These are phyloP conservation scores for Coniella vitis DNA, from an alignment of 2,329 filamentous ascomycete species.

Conservation along the genomic window DNA sequence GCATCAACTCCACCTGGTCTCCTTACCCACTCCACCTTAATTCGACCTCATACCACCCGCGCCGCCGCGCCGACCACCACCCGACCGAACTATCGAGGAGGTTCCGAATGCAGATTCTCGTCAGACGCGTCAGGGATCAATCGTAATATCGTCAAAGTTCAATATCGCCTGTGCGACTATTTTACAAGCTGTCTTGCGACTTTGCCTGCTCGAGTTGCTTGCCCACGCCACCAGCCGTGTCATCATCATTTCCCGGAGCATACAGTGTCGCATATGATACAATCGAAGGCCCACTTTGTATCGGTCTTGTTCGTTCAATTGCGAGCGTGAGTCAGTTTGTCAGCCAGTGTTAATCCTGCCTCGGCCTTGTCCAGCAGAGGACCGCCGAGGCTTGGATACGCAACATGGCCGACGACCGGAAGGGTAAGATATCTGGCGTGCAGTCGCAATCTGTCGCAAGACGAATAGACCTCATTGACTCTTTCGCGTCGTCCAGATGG, in stretches of 20 bases:
- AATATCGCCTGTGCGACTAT: background rate
- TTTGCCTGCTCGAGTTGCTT: background rate
- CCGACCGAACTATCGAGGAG: background rate
- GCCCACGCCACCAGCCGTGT: background rate
- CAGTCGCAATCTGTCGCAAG: background rate
- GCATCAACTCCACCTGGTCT: background rate
- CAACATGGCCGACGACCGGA: slow-evolving; percentile 15
- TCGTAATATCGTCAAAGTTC: background rate
- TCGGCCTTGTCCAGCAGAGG: background rate
- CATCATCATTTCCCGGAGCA: background rate
- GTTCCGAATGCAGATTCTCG: background rate
- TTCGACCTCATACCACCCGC: background rate
- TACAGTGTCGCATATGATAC: background rate
- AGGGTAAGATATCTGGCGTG: slow-evolving; percentile 8
- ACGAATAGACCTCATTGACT: slow-evolving; percentile 1
- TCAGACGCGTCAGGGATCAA: background rate
- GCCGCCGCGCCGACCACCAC: background rate
- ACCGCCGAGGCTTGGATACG: slow-evolving; percentile 2
- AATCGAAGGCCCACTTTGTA: background rate
- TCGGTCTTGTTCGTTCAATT: background rate
- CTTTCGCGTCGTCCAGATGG: slow-evolving; percentile 32
- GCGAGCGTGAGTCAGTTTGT: background rate
- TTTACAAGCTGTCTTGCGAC: background rate
- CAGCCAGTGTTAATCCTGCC: background rate
- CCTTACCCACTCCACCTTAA: slow-evolving; percentile 2